phyloP scores from a whole-genome alignment of 1,284 basidiomycete genomes.

The Stereum hirsutum region DNA sequence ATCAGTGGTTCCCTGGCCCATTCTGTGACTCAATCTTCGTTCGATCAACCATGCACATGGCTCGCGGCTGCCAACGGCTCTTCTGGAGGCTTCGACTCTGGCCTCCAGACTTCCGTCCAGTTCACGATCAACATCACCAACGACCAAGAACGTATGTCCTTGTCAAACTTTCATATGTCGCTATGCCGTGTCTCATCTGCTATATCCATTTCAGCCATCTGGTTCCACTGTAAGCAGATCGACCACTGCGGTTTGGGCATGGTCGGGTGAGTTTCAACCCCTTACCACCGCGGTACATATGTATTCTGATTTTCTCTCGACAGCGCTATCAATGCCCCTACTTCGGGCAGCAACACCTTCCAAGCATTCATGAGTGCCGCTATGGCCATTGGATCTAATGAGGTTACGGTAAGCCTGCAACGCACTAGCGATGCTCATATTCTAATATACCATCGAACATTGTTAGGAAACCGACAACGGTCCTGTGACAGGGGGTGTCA shows the following conservation, averaged over 20 bases:
- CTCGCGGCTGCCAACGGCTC: conserved; percentile 27
- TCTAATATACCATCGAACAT: background rate
- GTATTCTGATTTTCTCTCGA: background rate
- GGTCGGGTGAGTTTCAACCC: conserved; percentile 32
- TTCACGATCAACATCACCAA: conserved; percentile 45
- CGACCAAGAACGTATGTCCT: conserved; percentile 31
- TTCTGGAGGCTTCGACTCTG: conserved; percentile 42
- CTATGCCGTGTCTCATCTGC: no score
- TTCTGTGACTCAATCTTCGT: conserved; percentile 47
- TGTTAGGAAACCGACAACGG: conserved; percentile 27
- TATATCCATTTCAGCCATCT: conserved; percentile 33
- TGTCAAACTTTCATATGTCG: no score
- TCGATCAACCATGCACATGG: conserved; percentile 37
- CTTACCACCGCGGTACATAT: background rate
- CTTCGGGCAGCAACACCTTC: conserved; percentile 40
- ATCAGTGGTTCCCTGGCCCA: conserved; percentile 21
- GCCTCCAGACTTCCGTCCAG: conserved; percentile 26
- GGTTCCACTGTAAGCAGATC: conserved; percentile 55
- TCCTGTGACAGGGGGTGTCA: conserved; percentile 28
- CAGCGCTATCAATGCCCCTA: conserved; percentile 52
- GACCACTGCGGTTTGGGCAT: conserved; percentile 49
- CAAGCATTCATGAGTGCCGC: conserved; percentile 38
- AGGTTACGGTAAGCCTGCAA: conserved; percentile 23
- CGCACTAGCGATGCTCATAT: background rate
- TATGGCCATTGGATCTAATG: conserved; percentile 27